Percentiles rank a stretch among this genome's conserved stretches.
These are phyloP conservation scores for Apiotrichum mycotoxinovorans DNA, from an alignment of 1,284 basidiomycete genomes.

Conservation along the genomic window DNA sequence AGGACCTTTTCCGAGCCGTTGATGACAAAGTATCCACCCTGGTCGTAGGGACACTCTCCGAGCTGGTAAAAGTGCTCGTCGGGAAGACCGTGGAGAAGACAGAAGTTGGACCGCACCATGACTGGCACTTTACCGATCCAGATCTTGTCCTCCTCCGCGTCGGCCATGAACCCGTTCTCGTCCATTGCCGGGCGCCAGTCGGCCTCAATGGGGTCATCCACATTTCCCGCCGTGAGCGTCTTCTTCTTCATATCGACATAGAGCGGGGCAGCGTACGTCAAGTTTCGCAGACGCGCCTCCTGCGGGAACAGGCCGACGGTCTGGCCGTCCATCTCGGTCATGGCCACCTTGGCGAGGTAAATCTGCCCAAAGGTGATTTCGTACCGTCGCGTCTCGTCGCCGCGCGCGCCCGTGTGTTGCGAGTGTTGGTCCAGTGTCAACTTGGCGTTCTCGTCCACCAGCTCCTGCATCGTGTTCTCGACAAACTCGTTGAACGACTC, in stretches of 20 bases:
- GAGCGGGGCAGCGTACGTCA: conserved; percentile 76
- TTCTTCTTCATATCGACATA: conserved; percentile 95
- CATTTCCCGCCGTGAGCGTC: conserved; percentile 69
- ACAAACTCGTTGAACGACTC: conserved; percentile 99
- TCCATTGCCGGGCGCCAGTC: conserved; percentile 65
- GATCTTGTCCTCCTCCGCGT: conserved; percentile 73
- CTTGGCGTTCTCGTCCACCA: conserved; percentile 92
- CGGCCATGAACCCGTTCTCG: conserved; percentile 62
- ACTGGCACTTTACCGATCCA: conserved; percentile 99
- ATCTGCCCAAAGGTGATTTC: conserved; percentile 98
- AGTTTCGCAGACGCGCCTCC: conserved; percentile 87
- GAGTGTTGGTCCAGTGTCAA: conserved; percentile 94
- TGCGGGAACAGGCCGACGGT: conserved; percentile 95
- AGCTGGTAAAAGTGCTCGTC: conserved; percentile 82
- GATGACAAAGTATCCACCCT: conserved; percentile 99
- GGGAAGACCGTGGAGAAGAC: conserved; percentile 75
- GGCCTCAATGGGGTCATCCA: conserved; percentile 67
- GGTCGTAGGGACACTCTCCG: conserved; percentile 95
- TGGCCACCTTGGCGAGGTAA: conserved; percentile 88
- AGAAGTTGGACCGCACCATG: conserved; percentile 95
- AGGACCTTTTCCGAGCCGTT: conserved; percentile 99
- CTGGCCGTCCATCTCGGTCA: conserved; percentile 93
- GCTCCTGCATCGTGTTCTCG: conserved; percentile 99
- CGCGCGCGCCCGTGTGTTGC: conserved; percentile 83
- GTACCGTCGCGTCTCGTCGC: conserved; percentile 78